A percentile compares a stretch with the other conserved stretches of the same genome.
These are phyloP conservation scores for Cucumis hystrix DNA, from an alignment of 306 rosid species.

Conservation along the genomic window DNA sequence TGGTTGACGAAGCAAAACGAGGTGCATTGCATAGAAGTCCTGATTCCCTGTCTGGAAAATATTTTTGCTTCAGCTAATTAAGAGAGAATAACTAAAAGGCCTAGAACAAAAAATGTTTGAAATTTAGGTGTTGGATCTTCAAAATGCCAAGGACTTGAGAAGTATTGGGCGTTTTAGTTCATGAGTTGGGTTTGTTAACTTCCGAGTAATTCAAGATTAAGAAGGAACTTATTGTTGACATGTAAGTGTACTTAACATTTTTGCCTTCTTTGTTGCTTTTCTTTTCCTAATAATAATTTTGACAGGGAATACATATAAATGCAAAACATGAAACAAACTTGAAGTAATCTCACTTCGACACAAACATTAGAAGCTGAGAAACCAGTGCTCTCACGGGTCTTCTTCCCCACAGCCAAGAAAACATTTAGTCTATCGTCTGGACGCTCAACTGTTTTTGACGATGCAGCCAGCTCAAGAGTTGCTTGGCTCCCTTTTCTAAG, in stretches of 20 bases:
- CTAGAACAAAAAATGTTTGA: not conserved
- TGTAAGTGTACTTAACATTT: not conserved
- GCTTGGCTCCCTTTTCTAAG: not conserved
- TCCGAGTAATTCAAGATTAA: not conserved
- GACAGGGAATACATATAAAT: not conserved
- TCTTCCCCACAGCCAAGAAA: not conserved
- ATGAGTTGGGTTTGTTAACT: not conserved
- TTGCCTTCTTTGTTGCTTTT: not conserved
- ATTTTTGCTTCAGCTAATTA: not conserved
- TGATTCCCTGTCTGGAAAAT: not conserved
- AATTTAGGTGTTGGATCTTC: not conserved
- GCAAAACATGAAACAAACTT: not conserved
- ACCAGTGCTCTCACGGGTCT: not conserved
- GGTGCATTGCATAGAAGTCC: not conserved
- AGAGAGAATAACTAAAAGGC: not conserved
- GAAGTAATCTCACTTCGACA: not conserved
- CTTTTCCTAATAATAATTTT: not conserved
- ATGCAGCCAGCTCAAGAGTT: not conserved
- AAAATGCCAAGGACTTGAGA: not conserved
- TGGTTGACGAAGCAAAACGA: not conserved
- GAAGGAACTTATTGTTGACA: not conserved
- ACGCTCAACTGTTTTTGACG: not conserved
- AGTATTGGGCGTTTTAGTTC: not conserved
- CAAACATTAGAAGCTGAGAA: not conserved
- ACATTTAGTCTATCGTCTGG: not conserved